phyloP scores from a whole-genome alignment of 768 basidiomycete genomes.

The Hygrophoropsis aurantiaca region DNA sequence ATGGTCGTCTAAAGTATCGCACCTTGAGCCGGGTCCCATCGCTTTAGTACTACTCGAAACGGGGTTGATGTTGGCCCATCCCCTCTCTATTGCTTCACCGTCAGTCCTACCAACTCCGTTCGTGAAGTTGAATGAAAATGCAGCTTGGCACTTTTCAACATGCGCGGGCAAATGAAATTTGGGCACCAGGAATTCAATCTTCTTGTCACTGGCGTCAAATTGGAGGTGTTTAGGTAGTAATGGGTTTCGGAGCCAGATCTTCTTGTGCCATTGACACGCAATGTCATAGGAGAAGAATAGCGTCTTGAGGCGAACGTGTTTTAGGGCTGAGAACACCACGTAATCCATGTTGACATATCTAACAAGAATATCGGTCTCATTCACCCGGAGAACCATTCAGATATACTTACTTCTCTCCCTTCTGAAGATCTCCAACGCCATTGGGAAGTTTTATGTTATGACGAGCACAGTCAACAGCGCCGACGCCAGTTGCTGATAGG shows the following conservation, averaged over 20 bases:
- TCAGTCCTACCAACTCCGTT: constrained; percentile 27
- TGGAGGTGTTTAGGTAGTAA: neutral
- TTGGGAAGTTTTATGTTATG: constrained; percentile 15
- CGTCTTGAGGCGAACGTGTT: neutral
- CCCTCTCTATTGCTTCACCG: constrained; percentile 37
- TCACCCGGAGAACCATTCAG: neutral
- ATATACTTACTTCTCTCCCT: constrained; percentile 20
- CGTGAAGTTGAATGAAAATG: constrained; percentile 30
- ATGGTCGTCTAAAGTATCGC: constrained; percentile 38
- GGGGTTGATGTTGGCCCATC: constrained; percentile 35
- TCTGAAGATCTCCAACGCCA: constrained; percentile 24
- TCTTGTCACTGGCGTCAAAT: neutral
- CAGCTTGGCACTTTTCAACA: constrained; percentile 22
- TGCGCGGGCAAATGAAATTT: constrained; percentile 41
- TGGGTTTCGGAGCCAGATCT: neutral
- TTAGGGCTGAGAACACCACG: constrained; percentile 1
- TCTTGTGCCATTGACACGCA: constrained; percentile 22
- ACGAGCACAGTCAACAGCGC: constrained; percentile 14
- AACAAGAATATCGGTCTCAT: neutral
- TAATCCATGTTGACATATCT: constrained; percentile 15
- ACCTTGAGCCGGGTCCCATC: constrained; percentile 33
- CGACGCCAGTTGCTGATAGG: constrained; percentile 18
- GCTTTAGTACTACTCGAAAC: constrained; percentile 32
- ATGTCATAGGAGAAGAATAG: constrained; percentile 16
- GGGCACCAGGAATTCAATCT: constrained; percentile 24